phyloP scores from a whole-genome alignment of 2,329 filamentous ascomycete species.

The Niveomyces coronatus region DNA sequence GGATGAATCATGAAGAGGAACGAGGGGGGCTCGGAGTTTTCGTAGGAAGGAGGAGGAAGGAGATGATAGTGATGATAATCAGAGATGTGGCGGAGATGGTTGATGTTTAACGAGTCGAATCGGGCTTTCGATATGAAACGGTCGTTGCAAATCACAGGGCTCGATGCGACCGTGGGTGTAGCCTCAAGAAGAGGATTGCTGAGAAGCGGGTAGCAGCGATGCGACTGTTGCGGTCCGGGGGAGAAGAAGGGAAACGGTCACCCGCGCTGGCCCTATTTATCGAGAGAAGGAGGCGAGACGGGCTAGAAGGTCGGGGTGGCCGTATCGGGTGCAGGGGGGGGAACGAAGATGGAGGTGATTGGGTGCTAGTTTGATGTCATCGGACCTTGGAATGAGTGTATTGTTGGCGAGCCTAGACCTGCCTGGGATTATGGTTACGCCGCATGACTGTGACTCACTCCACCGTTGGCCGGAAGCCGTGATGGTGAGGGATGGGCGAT shows the following conservation, averaged over 20 bases:
- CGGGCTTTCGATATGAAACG: no score
- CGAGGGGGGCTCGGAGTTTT: background rate
- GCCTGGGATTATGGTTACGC: no score
- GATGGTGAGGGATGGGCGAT: background rate
- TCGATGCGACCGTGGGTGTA: background rate
- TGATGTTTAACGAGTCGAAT: no score
- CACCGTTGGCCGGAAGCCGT: background rate
- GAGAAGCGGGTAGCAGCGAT: slow-evolving; percentile 1
- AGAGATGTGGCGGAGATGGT: no score
- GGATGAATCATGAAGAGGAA: background rate
- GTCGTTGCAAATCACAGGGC: slow-evolving; percentile 2
- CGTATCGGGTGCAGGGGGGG: slow-evolving; percentile 4
- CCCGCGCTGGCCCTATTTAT: slow-evolving; percentile 4
- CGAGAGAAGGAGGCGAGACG: background rate
- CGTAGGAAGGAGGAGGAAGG: background rate
- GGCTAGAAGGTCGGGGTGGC: background rate
- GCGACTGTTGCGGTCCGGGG: no score
- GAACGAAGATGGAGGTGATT: slow-evolving; percentile 13
- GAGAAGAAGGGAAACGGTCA: background rate
- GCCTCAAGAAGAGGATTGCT: no score
- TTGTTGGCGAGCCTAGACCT: no score
- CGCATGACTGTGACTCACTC: slow-evolving; percentile 19
- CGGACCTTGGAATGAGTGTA: no score
- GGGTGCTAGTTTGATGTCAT: slow-evolving; percentile 16
- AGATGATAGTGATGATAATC: slow-evolving; percentile 1